Evolutionary conservation across 495 filamentous ascomycete genomes (phyloP).

Genomic region (Penicillium diatomitis): DNA sequence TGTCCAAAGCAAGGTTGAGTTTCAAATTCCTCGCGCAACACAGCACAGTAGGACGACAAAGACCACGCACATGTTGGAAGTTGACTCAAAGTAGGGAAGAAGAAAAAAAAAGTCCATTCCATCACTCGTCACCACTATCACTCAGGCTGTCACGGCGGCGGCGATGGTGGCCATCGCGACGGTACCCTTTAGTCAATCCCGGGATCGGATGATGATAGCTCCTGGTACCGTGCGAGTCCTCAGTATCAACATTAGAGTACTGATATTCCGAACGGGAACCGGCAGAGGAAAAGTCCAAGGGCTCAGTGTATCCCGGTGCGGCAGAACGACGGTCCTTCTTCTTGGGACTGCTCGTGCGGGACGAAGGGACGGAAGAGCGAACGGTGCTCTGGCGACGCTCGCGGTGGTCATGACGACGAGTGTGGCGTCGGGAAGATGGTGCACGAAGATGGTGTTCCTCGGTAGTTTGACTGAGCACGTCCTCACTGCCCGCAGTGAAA

Average conservation of each 20-base stretch:
- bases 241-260: slow-evolving; percentile 42
- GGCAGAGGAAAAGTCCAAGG: slow-evolving; percentile 39
- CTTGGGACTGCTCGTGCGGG: slow-evolving; percentile 30
- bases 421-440: slow-evolving; percentile 27
- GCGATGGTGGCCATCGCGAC: slow-evolving; percentile 17
- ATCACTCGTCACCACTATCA: slow-evolving; percentile 40
- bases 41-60: neutral
- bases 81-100: neutral
- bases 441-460: slow-evolving; percentile 37
- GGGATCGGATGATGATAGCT: slow-evolving; percentile 74
- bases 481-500: slow-evolving; percentile 46
- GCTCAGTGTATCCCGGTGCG: slow-evolving; percentile 50
- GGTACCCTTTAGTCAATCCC: slow-evolving; percentile 50
- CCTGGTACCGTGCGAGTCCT: slow-evolving; percentile 59
- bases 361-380: slow-evolving; percentile 19
- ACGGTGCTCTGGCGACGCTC: slow-evolving; percentile 14
- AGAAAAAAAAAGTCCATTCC: slow-evolving; percentile 13
- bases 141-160: slow-evolving; percentile 42
- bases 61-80: neutral
- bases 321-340: slow-evolving; percentile 30
- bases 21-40: neutral
- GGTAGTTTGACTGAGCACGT: slow-evolving; percentile 44
- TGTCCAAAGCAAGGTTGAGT: too few relatives aligned
- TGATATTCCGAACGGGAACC: slow-evolving; percentile 37
- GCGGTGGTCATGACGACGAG: slow-evolving; percentile 23